A percentile compares a stretch with the other conserved stretches of the same genome.
Conservation (phyloP, 805 yeast species). For the Wickerhamomyces rabaulensis region DNA sequence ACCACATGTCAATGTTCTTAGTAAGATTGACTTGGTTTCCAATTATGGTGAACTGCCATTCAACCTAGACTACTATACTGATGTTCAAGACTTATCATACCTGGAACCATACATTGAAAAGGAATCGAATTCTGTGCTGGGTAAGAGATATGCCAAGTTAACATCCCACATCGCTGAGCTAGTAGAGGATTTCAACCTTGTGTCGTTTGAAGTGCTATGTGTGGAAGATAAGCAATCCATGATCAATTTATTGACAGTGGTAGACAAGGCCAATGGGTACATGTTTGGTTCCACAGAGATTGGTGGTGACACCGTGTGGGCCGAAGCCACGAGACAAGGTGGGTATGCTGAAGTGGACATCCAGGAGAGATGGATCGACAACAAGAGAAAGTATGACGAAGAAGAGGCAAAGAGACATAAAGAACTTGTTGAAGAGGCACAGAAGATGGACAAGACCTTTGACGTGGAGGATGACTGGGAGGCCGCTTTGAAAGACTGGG, state of each 20-base stretch:
- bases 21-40: conserved; percentile 80
- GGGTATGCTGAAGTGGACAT: conserved; percentile 57
- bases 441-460: conserved; percentile 35
- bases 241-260: conserved; percentile 70
- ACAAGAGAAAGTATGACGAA: conserved; percentile 72
- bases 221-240: conserved; percentile 90
- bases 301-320: conserved; percentile 98
- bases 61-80: conserved; percentile 80
- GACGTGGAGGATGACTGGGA: conserved; percentile 73
- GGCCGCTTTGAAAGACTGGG: conserved; percentile 55
- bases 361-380: conserved; percentile 94
- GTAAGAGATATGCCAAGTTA: conserved; percentile 56
- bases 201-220: conserved; percentile 82
- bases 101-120: conserved; percentile 63
- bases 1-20: conserved; percentile 89
- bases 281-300: conserved; percentile 88
- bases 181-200: conserved; percentile 81
- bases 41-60: conserved; percentile 81
- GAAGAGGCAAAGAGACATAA: conserved; percentile 44
- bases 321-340: conserved; percentile 87
- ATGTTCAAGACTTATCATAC: conserved; percentile 77
- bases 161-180: conserved; percentile 78
- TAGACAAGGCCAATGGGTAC: conserved; percentile 93
- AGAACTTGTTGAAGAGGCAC: conserved; percentile 36
- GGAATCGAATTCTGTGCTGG: conserved; percentile 65